Evolutionary conservation across 2,329 filamentous ascomycete genomes (phyloP).

Genomic region (Colletotrichum lini): DNA sequence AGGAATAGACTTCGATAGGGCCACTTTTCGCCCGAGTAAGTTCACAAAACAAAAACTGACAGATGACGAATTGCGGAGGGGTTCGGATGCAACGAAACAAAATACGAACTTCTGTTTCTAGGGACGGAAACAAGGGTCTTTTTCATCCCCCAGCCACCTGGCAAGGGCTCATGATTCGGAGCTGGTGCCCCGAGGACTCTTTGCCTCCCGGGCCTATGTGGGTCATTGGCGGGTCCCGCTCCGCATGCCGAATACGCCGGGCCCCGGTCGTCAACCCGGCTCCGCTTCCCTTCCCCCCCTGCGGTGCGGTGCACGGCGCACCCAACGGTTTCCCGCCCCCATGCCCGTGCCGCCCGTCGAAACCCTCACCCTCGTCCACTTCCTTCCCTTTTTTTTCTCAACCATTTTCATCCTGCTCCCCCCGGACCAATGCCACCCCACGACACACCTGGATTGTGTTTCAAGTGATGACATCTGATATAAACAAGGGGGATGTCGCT

Average conservation of each 20-base stretch:
- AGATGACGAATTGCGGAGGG: background rate
- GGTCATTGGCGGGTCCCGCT: background rate
- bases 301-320: slow-evolving; percentile 1
- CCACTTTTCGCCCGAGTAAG: background rate
- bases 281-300: background rate
- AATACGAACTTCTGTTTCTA: background rate
- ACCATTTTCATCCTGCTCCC: background rate
- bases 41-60: background rate
- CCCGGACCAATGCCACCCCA: too few species aligned
- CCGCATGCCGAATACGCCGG: background rate
- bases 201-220: too few species aligned
- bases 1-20: slow-evolving; percentile 14
- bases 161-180: background rate
- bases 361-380: background rate
- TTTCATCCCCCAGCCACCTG: background rate
- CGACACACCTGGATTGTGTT: background rate
- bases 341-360: background rate
- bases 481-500: background rate
- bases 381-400: background rate
- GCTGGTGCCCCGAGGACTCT: too few species aligned
- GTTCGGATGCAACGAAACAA: background rate
- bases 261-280: slow-evolving; percentile 4
- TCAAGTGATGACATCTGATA: background rate
- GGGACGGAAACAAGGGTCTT: background rate
- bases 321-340: slow-evolving; percentile 4